These are phyloP conservation scores for Canavalia ensiformis DNA, from an alignment of 306 rosid genomes.

Conservation along the genomic window DNA sequence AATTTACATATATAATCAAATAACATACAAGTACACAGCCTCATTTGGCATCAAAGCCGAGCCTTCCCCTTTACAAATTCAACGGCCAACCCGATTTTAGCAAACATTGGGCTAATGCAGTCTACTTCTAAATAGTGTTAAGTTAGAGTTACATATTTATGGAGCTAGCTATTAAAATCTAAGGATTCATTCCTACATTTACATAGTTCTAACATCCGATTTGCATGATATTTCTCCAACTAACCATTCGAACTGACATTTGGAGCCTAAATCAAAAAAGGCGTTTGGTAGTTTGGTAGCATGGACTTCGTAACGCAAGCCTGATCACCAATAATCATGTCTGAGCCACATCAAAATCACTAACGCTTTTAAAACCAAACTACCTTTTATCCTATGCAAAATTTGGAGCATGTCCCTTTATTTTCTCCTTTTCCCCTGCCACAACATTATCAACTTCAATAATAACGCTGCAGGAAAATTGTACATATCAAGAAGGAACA, in stretches of 20 bases:
- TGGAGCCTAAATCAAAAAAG: constrained; percentile 1
- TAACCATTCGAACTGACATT: constrained; percentile 30
- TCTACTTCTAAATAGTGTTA: not conserved
- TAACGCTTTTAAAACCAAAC: constrained; percentile 22
- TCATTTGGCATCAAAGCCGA: constrained; percentile 24
- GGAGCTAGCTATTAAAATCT: constrained; percentile 22
- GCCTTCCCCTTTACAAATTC: constrained; percentile 4
- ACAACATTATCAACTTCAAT: constrained; percentile 43
- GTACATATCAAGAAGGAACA: constrained; percentile 8
- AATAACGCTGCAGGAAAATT: constrained; percentile 26
- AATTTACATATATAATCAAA: constrained; percentile 16
- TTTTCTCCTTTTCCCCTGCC: constrained; percentile 93
- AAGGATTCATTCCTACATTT: constrained; percentile 31
- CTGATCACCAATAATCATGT: constrained; percentile 18
- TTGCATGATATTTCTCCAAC: constrained; percentile 26
- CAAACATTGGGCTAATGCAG: constrained; percentile 10
- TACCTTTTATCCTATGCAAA: not conserved
- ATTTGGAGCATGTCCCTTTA: constrained; percentile 45
- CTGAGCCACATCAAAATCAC: constrained; percentile 42
- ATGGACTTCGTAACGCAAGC: constrained; percentile 20
- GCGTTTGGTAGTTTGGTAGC: constrained; percentile 34
- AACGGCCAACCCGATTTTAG: not conserved
- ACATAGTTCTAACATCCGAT: constrained; percentile 26
- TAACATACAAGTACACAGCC: not conserved
- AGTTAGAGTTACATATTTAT: constrained; percentile 35